Evolutionary conservation across 139 green algal species (phyloP), one percentile per base, ranked within the genome.

Genomic region (Picochlorum sp.): DNA sequence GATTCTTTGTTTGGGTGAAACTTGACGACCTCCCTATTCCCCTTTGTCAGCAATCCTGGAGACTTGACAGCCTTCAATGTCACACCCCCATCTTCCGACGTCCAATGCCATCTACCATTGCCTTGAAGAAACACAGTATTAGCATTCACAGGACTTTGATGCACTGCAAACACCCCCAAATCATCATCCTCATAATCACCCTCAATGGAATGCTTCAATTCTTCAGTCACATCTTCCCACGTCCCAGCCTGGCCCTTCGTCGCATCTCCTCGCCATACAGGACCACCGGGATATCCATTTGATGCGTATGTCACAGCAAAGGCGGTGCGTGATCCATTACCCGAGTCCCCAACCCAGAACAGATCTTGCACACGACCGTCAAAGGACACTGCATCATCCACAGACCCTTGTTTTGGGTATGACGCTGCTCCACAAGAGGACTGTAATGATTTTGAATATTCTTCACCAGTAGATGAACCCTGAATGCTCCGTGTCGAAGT

Each of bases 61-160:
- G 65, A 70, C 41, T 49, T 13, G 49, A 76, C 41, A 18, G 68
- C 61, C 59, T 72, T 66, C 52, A 75, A 80, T 1, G 61, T 84
- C 13, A 18, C 45, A 13, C 79, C 79, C 34, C 45, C 74, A 60
- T 85, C 79, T 16, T 28, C 11, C 15, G 49, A 71, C 16, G 68
- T 51, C 56, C 69, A 85, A 52, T 80, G 65, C 37, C 65, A 69
- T 13, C 64, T 68, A 1, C 66, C 76, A 24, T 63, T 58, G 15
- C 78, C 79, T 58, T 72, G 68, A 6, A 85, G 62, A 16, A 84
- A 60, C 3, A 85, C 58, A 54, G 57, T 59, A 28, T 74, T 51
- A 7, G 76, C 69, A 30, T 68, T 49, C 2, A 54, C 41, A 14
- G 41, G 7, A 56, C 77, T 70, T 45, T 61, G 73, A 18, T 62